Conservation (phyloP, 257 asterid species). For the Solanum infundibuliforme region DNA sequence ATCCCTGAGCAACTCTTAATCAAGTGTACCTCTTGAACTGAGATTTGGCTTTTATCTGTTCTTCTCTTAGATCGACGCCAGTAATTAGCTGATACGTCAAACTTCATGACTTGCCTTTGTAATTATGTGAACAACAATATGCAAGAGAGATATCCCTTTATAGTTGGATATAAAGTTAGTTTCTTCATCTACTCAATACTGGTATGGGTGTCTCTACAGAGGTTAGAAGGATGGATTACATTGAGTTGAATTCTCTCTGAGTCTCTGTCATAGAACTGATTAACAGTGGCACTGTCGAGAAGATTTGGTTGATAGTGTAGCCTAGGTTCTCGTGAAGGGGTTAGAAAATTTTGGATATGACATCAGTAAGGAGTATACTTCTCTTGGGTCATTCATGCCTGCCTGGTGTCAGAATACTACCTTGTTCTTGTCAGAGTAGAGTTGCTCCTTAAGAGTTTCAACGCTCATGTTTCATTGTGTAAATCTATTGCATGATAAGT, state of each 20-base stretch:
- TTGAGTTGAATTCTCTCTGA: neutral
- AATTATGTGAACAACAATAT: neutral
- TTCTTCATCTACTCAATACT: neutral
- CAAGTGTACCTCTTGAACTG: neutral
- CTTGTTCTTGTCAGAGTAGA: neutral
- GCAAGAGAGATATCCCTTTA: neutral
- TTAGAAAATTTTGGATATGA: neutral
- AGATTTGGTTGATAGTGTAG: neutral
- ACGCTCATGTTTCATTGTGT: neutral
- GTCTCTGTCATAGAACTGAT: neutral
- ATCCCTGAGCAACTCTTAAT: neutral
- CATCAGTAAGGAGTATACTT: neutral
- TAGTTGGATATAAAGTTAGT: neutral
- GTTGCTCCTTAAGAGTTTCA: neutral
- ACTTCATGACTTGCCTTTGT: neutral
- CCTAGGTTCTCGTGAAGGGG: neutral
- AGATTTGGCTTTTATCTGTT: neutral
- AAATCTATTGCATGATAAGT: neutral
- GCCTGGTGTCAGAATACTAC: neutral
- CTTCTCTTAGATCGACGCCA: neutral
- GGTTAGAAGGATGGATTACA: neutral
- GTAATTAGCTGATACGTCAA: neutral
- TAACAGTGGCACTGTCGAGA: neutral
- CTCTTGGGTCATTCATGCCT: neutral
- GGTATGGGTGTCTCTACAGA: neutral